Percentiles rank a stretch among this genome's conserved stretches.
These are phyloP conservation scores for Pichia cactophila DNA, from an alignment of 1,139 yeast genomes.

Conservation along the genomic window DNA sequence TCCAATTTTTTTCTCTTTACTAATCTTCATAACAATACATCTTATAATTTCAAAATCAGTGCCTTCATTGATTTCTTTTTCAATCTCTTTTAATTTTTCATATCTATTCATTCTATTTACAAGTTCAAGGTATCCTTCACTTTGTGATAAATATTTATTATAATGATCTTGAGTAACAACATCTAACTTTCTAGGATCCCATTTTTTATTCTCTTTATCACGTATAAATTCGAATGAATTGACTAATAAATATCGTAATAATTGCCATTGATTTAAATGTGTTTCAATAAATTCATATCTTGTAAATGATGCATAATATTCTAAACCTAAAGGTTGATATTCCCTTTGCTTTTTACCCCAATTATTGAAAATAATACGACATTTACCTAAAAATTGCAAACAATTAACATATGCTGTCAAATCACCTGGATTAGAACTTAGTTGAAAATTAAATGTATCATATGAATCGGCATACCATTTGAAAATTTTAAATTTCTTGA, in stretches of 20 bases:
- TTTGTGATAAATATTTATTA: conserved; percentile 9
- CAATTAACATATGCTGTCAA: conserved; percentile 28
- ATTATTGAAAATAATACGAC: conserved; percentile 6
- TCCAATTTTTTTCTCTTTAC: conserved; percentile 24
- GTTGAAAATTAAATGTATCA: conserved; percentile 28
- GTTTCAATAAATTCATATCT: conserved; percentile 26
- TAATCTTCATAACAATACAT: conserved; percentile 10
- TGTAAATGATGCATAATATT: conserved; percentile 24
- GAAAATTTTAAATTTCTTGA: conserved; percentile 21
- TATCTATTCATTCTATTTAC: conserved; percentile 9
- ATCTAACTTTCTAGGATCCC: conserved; percentile 10
- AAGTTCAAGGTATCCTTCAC: conserved; percentile 12
- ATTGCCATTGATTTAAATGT: conserved; percentile 31
- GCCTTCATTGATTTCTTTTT: conserved; percentile 11
- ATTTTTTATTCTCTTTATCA: conserved; percentile 1
- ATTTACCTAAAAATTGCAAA: conserved; percentile 22
- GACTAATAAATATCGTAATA: conserved; percentile 16
- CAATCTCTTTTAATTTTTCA: conserved; percentile 1
- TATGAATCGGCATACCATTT: conserved; percentile 28
- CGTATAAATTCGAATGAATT: conserved; percentile 4
- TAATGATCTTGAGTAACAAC: conserved; percentile 11
- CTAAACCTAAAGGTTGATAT: conserved; percentile 25
- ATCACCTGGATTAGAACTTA: conserved; percentile 25
- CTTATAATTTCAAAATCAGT: conserved; percentile 9
- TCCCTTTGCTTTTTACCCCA: neutral